Percentiles rank a stretch among this genome's conserved stretches.
Conservation (phyloP, 78 protist species). For the Planoprotostelium fungivorum region DNA sequence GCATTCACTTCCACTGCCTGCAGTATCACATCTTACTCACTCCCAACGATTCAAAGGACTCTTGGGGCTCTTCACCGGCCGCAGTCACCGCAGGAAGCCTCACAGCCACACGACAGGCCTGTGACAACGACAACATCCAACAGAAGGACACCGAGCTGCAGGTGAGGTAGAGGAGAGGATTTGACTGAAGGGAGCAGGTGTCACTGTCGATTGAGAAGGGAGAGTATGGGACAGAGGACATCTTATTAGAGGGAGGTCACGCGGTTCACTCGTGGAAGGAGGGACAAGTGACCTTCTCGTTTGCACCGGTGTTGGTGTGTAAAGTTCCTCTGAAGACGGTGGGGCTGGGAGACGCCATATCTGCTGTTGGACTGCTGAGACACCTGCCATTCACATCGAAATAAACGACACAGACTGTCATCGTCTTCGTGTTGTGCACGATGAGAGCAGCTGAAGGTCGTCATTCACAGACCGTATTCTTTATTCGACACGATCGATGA, state of each 20-base stretch:
- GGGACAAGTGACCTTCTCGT: conserved; percentile 18
- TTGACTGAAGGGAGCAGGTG: neutral
- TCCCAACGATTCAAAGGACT: conserved; percentile 1
- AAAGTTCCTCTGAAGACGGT: conserved; percentile 45
- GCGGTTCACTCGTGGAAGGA: conserved; percentile 46
- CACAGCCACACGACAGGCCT: conserved; percentile 44
- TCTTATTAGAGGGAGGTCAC: neutral
- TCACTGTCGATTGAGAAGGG: neutral
- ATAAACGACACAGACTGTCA: too few relatives aligned
- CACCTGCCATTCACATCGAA: too few relatives aligned
- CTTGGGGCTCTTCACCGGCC: neutral
- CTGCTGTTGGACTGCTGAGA: conserved; percentile 40
- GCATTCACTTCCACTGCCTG: conserved; percentile 60
- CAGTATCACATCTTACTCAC: conserved; percentile 33
- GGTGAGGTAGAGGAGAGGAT: conserved; percentile 30
- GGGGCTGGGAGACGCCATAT: conserved; percentile 61
- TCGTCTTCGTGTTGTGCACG: too few relatives aligned
- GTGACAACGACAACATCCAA: conserved; percentile 19
- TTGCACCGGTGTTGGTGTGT: conserved; percentile 50
- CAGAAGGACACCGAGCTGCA: conserved; percentile 17
- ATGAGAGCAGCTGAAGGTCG: too few relatives aligned
- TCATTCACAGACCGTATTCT: too few relatives aligned
- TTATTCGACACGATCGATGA: too few relatives aligned
- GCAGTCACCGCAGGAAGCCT: conserved; percentile 43
- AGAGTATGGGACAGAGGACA: neutral